Percentiles rank a stretch among this genome's conserved stretches.
Conservation (phyloP, 176 grass and related monocot species). For the Dactylis glomerata region DNA sequence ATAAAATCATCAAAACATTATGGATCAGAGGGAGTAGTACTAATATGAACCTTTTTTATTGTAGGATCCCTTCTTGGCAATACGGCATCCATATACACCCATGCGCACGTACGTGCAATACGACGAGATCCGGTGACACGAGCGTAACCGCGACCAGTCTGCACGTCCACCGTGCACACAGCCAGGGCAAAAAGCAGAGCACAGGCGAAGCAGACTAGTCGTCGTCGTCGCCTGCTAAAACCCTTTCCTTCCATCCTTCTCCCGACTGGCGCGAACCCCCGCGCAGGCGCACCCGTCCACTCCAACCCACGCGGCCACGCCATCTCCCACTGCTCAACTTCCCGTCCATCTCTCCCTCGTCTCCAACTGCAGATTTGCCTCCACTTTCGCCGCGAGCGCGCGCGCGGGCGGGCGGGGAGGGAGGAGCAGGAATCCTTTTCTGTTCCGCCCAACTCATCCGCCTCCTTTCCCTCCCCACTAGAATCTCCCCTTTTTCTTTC, state of each 20-base stretch:
- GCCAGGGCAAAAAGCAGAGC: not conserved
- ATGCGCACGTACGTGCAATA: not conserved
- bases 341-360: not conserved
- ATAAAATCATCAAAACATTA: too few species aligned
- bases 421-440: not conserved
- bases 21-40: too few species aligned
- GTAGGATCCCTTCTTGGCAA: not conserved
- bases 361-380: slow-evolving; percentile 21
- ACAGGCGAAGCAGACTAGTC: not conserved
- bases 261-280: not conserved
- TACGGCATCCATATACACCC: not conserved
- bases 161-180: not conserved
- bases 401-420: not conserved
- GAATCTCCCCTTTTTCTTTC: slow-evolving; percentile 5
- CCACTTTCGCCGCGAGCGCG: slow-evolving; percentile 34
- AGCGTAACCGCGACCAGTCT: not conserved
- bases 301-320: not conserved
- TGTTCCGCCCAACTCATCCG: slow-evolving; percentile 2
- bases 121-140: too few species aligned
- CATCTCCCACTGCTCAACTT: not conserved
- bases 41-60: not conserved
- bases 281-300: not conserved
- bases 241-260: too few species aligned
- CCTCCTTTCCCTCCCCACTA: slow-evolving; percentile 15
- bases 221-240: not conserved